Evolutionary conservation across 805 yeast genomes (phyloP).

Genomic region (Teunomyces stri): DNA sequence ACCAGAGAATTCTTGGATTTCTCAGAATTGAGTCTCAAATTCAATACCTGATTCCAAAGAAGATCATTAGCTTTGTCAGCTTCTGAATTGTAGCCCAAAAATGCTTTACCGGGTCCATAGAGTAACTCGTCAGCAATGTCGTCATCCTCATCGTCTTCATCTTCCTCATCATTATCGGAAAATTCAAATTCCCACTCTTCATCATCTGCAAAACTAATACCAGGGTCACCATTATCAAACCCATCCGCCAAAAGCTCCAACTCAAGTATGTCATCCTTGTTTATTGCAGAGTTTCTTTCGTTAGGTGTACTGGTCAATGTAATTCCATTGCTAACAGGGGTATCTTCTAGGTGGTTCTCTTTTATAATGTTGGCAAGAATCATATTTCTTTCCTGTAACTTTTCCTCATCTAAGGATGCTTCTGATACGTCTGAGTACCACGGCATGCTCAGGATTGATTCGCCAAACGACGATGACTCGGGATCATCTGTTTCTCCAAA

Average conservation of each 20-base stretch:
- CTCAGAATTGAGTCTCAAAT: slow-evolving; percentile 19
- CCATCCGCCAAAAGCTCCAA: slow-evolving; percentile 56
- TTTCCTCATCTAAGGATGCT: slow-evolving; percentile 8
- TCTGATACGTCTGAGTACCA: slow-evolving; percentile 6
- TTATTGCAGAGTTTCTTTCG: slow-evolving; percentile 25
- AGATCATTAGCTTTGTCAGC: slow-evolving; percentile 15
- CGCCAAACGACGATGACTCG: slow-evolving; percentile 8
- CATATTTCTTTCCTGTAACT: slow-evolving; percentile 8
- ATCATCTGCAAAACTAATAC: slow-evolving; percentile 22
- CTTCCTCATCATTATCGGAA: slow-evolving; percentile 36
- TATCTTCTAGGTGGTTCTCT: slow-evolving; percentile 11
- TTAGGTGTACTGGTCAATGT: slow-evolving; percentile 10
- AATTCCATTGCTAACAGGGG: slow-evolving; percentile 3
- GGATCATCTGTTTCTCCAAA: slow-evolving; percentile 7
- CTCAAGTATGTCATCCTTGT: slow-evolving; percentile 47
- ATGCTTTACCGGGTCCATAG: slow-evolving; percentile 18
- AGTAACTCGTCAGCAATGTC: slow-evolving; percentile 30
- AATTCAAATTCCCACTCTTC: slow-evolving; percentile 38
- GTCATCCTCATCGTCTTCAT: slow-evolving; percentile 22
- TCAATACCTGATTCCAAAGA: slow-evolving; percentile 42
- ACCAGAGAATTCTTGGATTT: not conserved
- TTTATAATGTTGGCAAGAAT: slow-evolving; percentile 14
- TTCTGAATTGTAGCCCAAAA: slow-evolving; percentile 10
- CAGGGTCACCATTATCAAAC: slow-evolving; percentile 27
- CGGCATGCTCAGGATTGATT: not conserved